phyloP scores from a whole-genome alignment of 2,329 filamentous ascomycete genomes.

The Pseudonectria foliicola region DNA sequence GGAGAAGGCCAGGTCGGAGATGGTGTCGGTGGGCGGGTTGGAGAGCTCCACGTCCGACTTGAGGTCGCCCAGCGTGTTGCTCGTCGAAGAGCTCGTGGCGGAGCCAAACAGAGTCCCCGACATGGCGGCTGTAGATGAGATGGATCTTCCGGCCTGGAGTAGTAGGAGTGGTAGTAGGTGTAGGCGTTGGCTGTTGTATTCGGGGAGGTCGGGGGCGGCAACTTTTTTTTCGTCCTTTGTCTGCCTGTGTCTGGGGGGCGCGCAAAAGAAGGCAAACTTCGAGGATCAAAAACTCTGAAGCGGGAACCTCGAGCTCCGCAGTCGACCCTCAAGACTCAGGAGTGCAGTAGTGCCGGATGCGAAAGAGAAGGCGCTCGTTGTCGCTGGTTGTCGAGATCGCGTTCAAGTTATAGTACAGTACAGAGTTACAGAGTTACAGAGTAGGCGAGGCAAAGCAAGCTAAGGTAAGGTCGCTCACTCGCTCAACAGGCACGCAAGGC shows the following conservation, averaged over 20 bases:
- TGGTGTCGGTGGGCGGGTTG: slow-evolving; percentile 77
- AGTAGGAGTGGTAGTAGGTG: slow-evolving; percentile 2
- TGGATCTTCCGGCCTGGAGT: slow-evolving; percentile 1
- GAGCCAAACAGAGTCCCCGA: slow-evolving; percentile 51
- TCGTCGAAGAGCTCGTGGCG: slow-evolving; percentile 43
- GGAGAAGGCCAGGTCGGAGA: slow-evolving; percentile 82
- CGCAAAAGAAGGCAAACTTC: too few relatives aligned
- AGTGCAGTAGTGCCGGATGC: too few relatives aligned
- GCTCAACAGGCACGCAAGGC: slow-evolving; percentile 17
- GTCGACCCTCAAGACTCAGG: too few relatives aligned
- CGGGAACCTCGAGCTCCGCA: too few relatives aligned
- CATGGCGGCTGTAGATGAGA: slow-evolving; percentile 40
- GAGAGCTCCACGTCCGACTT: slow-evolving; percentile 78
- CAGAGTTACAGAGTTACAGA: too few relatives aligned
- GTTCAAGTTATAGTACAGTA: too few relatives aligned
- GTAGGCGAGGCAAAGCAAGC: slow-evolving; percentile 2
- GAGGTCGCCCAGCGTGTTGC: slow-evolving; percentile 80
- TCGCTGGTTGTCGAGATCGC: too few relatives aligned
- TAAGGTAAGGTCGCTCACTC: too few relatives aligned
- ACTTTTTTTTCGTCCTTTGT: too few relatives aligned
- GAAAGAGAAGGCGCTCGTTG: too few relatives aligned
- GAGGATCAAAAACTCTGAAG: too few relatives aligned
- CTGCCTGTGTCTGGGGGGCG: too few relatives aligned
- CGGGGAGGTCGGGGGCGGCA: not conserved
- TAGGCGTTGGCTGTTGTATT: not conserved